These are phyloP conservation scores for Ceraceosorus bombacis DNA, from an alignment of 1,284 basidiomycete species.

Conservation along the genomic window DNA sequence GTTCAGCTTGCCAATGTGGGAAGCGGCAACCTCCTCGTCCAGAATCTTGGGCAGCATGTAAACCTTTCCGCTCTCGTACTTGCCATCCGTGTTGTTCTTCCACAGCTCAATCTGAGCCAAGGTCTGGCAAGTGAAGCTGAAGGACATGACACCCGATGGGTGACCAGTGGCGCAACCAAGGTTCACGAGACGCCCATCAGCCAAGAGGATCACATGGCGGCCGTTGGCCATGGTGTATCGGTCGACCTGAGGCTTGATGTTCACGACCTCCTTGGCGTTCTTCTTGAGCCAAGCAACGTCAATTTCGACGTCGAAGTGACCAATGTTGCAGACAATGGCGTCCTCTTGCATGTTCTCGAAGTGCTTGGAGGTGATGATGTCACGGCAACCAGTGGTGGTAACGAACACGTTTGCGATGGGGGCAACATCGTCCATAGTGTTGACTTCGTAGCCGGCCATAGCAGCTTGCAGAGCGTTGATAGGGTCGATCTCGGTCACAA, in stretches of 20 bases:
- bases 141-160: conserved; percentile 89
- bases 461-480: conserved; percentile 99
- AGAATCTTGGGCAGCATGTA: conserved; percentile 79
- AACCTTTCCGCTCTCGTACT: conserved; percentile 63
- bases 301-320: conserved; percentile 98
- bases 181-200: conserved; percentile 98
- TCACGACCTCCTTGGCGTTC: conserved; percentile 74
- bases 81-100: conserved; percentile 71
- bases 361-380: conserved; percentile 91
- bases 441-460: conserved; percentile 98
- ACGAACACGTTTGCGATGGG: conserved; percentile 85
- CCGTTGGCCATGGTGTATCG: conserved; percentile 72
- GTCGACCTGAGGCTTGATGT: conserved; percentile 99
- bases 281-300: conserved; percentile 98
- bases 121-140: conserved; percentile 98
- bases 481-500: conserved; percentile 97
- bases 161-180: conserved; percentile 66
- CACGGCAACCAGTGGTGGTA: conserved; percentile 96
- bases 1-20: conserved; percentile 81
- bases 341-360: conserved; percentile 94
- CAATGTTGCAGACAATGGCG: conserved; percentile 98
- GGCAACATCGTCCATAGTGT: conserved; percentile 96
- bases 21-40: conserved; percentile 96
- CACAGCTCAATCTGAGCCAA: conserved; percentile 95
- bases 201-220: conserved; percentile 85